Conservation (phyloP, 345 rosid species). For the Erysimum cheiranthoides region DNA sequence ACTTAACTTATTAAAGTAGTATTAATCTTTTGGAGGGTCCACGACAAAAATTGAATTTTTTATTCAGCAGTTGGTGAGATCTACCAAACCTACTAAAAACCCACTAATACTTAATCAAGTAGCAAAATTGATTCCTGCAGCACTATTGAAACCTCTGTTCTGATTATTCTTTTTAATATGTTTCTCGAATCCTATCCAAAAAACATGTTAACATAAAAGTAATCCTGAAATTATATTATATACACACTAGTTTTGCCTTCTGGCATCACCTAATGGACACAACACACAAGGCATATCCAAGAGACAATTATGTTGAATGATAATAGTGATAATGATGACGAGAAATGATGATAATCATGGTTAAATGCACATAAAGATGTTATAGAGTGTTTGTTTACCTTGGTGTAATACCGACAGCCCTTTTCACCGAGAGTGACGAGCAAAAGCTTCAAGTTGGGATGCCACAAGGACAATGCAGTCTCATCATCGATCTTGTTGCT, state of each 20-base stretch:
- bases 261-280: constrained; percentile 39
- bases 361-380: constrained; percentile 11
- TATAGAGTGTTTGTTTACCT: constrained; percentile 27
- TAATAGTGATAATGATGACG: background rate
- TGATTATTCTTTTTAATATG: background rate
- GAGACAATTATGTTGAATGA: constrained; percentile 6
- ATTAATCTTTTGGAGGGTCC: constrained; percentile 32
- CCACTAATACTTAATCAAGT: constrained; percentile 26
- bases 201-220: constrained; percentile 24
- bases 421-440: constrained; percentile 66
- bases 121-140: constrained; percentile 31
- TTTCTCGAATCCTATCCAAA: constrained; percentile 20
- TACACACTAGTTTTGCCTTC: constrained; percentile 37
- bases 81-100: constrained; percentile 40
- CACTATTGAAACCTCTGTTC: constrained; percentile 7
- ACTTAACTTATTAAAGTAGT: constrained; percentile 12
- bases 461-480: constrained; percentile 49
- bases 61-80: constrained; percentile 41
- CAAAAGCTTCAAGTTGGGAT: constrained; percentile 66
- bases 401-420: constrained; percentile 66
- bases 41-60: constrained; percentile 24
- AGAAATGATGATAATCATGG: background rate
- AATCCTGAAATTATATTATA: constrained; percentile 8
- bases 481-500: constrained; percentile 52
- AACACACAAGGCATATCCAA: constrained; percentile 27